Percentiles rank a stretch among this genome's conserved stretches.
phyloP scores from a whole-genome alignment of 2,329 filamentous ascomycete genomes.

The Emergomyces orientalis region DNA sequence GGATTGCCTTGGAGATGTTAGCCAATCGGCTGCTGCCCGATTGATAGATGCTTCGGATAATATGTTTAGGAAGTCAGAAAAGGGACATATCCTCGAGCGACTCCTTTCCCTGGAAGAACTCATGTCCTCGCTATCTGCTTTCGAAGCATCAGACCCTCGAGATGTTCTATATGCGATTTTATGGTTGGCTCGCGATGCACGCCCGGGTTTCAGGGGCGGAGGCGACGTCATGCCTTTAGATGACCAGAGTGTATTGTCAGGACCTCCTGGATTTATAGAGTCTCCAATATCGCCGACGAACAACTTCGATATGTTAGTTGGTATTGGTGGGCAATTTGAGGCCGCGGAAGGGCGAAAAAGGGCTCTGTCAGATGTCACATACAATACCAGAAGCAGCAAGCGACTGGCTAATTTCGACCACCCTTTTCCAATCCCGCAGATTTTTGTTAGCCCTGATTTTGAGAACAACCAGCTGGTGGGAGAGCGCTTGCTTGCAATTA shows the following conservation, averaged over 20 bases:
- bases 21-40: neutral
- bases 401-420: neutral
- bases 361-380: neutral
- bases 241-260: neutral
- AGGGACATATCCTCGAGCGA: neutral
- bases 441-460: neutral
- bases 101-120: constrained; percentile 2
- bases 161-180: constrained; percentile 1
- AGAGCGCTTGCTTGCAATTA: neutral
- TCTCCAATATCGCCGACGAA: neutral
- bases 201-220: neutral
- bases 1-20: neutral
- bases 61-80: constrained; percentile 2
- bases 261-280: neutral
- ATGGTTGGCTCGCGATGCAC: constrained; percentile 2
- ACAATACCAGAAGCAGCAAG: neutral
- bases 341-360: neutral
- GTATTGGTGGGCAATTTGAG: neutral
- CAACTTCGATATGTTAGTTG: neutral
- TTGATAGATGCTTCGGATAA: constrained; percentile 1
- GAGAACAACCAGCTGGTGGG: no score
- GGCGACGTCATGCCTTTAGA: neutral
- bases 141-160: constrained; percentile 1
- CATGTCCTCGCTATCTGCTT: neutral
- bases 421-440: neutral